A percentile compares a stretch with the other conserved stretches of the same genome.
phyloP scores from a whole-genome alignment of 2,329 filamentous ascomycete genomes.

The Pezicula radicicola region DNA sequence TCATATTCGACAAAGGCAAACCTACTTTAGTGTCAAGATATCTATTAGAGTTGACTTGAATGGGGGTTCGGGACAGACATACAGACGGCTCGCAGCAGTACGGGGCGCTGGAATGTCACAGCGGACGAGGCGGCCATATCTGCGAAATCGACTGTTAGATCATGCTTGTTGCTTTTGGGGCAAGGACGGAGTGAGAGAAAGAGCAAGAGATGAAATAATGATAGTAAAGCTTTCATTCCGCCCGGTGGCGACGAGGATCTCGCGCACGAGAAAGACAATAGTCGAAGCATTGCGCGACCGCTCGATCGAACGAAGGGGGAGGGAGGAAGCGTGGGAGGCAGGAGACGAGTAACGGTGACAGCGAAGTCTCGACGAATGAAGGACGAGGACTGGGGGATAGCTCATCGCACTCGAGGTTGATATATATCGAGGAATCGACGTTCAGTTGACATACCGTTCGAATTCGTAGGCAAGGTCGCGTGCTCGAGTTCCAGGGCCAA shows the following conservation, averaged over 20 bases:
- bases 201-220: constrained; percentile 20
- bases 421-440: constrained; percentile 42
- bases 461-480: constrained; percentile 99
- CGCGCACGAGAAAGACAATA: constrained; percentile 24
- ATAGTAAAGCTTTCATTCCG: constrained; percentile 22
- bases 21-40: constrained; percentile 45
- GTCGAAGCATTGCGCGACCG: constrained; percentile 29
- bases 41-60: constrained; percentile 21
- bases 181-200: constrained; percentile 16
- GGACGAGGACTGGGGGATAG: constrained; percentile 32
- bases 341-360: constrained; percentile 41
- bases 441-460: constrained; percentile 90
- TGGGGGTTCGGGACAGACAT: constrained; percentile 43
- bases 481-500: constrained; percentile 96
- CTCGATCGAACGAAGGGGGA: constrained; percentile 36
- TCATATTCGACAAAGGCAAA: constrained; percentile 99
- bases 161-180: constrained; percentile 10
- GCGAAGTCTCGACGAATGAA: constrained; percentile 39
- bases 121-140: constrained; percentile 95
- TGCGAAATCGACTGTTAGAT: constrained; percentile 39
- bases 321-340: constrained; percentile 33
- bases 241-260: constrained; percentile 16
- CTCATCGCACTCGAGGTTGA: constrained; percentile 34
- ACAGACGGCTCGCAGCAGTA: constrained; percentile 93
- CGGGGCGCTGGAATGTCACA: constrained; percentile 97